Base-by-base conservation (phyloP, 1,284 basidiomycete genomes). In the Sporisorium reilianum region DNA sequence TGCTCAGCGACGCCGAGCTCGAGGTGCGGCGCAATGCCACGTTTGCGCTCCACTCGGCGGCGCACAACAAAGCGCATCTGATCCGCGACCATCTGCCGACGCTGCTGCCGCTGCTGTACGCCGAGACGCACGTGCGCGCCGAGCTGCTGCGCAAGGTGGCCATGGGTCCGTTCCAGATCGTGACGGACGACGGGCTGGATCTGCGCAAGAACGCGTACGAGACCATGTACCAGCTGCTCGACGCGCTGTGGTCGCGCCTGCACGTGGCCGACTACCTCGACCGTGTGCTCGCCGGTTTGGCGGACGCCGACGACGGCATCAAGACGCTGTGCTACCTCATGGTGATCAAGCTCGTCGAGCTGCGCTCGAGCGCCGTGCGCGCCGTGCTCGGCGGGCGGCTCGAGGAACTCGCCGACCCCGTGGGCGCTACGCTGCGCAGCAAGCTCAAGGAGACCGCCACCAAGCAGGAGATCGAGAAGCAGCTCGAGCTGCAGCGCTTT, bases 81-180 rank as follows among this genome's bases (percentile, higher is more conserved):
- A 90, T 99, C 77, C 89, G 91, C 34, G 93, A 97, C 28, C 92
- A 95, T 79, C 88, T 99, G 22, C 84, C 87, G 1, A 85, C 88
- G 0, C 88, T 99, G 2, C 87, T 98, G 48, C 94, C 95, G 0
- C 89, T 89, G 63, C 87, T 99, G 20, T 97, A 97, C 86, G 93
- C 94, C 78, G 88, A 90, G 16, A 90, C 92, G 38, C 89, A 97
- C 58, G 91, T 97, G 79, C 90, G 93, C 40, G 53, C 64, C 38
- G 80, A 84, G 23, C 64, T 84, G 25, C 57, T 82, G 58, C 77
- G 82, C 40, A 93, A 92, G 7, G 95, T 99, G 9, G 91, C 93
- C 82, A 98, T 99, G 97, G 97, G 97, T 16, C 97, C 97, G 0
- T 99, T 95, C 91, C 95, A 92, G 56, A 94, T 96, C 85, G 93